A percentile compares a stretch with the other conserved stretches of the same genome.
Conservation (phyloP, 257 asterid genomes). For the Henckelia pumila region DNA sequence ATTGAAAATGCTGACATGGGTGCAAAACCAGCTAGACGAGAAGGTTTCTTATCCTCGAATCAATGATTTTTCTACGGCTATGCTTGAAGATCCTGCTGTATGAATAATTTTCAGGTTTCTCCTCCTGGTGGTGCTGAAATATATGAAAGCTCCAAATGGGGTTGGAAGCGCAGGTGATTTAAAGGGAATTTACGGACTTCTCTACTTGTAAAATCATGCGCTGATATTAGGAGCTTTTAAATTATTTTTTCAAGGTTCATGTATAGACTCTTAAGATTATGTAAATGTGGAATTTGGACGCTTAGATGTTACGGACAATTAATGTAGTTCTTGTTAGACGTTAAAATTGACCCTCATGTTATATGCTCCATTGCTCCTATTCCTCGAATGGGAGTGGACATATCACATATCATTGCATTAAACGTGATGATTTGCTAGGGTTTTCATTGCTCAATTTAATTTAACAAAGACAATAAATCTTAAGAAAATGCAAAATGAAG, state of each 20-base stretch:
- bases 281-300: neutral
- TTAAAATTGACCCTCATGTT: no score
- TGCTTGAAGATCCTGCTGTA: slow-evolving; percentile 63
- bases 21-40: slow-evolving; percentile 72
- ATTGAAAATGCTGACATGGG: slow-evolving; percentile 77
- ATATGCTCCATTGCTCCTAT: no score
- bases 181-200: neutral
- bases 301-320: neutral
- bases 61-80: slow-evolving; percentile 56
- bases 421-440: no score
- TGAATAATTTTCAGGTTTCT: neutral
- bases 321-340: neutral
- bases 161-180: neutral
- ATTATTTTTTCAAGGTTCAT: neutral
- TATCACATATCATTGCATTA: no score
- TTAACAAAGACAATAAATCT: no score
- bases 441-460: no score
- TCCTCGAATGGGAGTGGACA: no score
- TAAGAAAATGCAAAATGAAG: no score
- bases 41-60: slow-evolving; percentile 79
- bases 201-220: neutral
- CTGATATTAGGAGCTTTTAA: neutral
- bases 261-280: neutral
- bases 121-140: neutral
- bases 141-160: neutral